Conservation (phyloP, 495 filamentous ascomycete genomes). For the Friedmanniomyces endolithicus region DNA sequence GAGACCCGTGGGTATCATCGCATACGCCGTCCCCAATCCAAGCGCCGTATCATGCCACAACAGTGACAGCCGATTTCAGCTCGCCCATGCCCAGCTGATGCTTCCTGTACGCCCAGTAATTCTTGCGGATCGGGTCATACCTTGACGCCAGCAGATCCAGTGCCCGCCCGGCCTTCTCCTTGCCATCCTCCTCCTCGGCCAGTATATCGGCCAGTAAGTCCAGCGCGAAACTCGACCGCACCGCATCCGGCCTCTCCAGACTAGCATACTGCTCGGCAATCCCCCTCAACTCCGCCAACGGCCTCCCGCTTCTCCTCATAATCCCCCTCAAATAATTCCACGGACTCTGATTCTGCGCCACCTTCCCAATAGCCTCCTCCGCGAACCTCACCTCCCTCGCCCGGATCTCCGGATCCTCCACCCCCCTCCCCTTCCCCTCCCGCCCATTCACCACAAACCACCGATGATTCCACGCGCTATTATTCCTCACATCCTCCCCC, state of each 20-base stretch:
- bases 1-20: conserved; percentile 5
- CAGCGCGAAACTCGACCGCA: conserved; percentile 59
- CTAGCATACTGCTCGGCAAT: conserved; percentile 58
- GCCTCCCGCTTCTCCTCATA: conserved; percentile 48
- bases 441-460: conserved; percentile 78
- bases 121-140: conserved; percentile 81
- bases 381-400: conserved; percentile 65
- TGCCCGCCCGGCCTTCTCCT: conserved; percentile 47
- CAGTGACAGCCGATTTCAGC: neutral
- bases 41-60: neutral
- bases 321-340: conserved; percentile 86
- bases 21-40: conserved; percentile 1
- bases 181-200: conserved; percentile 44
- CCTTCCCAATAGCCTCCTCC: conserved; percentile 54
- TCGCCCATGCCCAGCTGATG: conserved; percentile 28
- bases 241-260: conserved; percentile 32
- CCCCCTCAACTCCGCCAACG: conserved; percentile 41
- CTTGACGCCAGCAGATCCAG: conserved; percentile 63
- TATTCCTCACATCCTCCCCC: conserved; percentile 73
- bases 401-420: conserved; percentile 45
- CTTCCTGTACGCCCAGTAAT: conserved; percentile 83
- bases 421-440: conserved; percentile 38
- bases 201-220: conserved; percentile 80
- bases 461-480: conserved; percentile 93
- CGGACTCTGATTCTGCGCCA: conserved; percentile 84